Evolutionary conservation across 768 basidiomycete species (phyloP).

Genomic region (Tulasnella calospora): DNA sequence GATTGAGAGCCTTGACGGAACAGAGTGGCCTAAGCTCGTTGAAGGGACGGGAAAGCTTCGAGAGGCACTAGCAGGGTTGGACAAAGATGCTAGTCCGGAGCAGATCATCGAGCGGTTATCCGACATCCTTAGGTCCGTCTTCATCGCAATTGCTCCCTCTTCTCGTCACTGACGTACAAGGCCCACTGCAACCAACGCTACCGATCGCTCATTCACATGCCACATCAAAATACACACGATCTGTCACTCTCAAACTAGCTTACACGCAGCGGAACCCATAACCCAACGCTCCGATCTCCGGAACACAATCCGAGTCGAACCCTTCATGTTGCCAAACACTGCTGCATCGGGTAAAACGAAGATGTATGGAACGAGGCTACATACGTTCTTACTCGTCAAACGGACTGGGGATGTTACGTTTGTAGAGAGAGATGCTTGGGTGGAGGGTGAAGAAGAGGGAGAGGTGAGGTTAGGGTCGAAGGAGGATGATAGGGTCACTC

Average conservation of each 20-base stretch:
- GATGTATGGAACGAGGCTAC: slow-evolving; percentile 64
- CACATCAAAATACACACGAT: not conserved
- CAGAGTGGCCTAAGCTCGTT: slow-evolving; percentile 69
- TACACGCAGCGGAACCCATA: not conserved
- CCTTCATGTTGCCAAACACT: not conserved
- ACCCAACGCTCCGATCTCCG: slow-evolving; percentile 12
- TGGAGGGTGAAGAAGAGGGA: slow-evolving; percentile 39
- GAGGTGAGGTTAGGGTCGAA: slow-evolving; percentile 1
- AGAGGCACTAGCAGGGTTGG: slow-evolving; percentile 40
- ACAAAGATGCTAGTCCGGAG: slow-evolving; percentile 44
- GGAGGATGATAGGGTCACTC: slow-evolving; percentile 12
- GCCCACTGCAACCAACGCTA: too few species aligned
- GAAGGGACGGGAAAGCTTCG: slow-evolving; percentile 44
- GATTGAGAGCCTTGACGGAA: slow-evolving; percentile 55
- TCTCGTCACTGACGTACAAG: slow-evolving; percentile 15
- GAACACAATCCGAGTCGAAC: slow-evolving; percentile 19
- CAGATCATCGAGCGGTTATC: slow-evolving; percentile 58
- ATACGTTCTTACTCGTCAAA: slow-evolving; percentile 64
- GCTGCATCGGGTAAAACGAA: slow-evolving; percentile 21
- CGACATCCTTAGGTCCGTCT: slow-evolving; percentile 62
- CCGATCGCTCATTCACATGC: not conserved
- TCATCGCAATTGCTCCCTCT: not conserved
- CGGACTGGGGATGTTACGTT: slow-evolving; percentile 58
- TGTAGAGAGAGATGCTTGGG: slow-evolving; percentile 69
- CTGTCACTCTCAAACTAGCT: not conserved